A percentile compares a stretch with the other conserved stretches of the same genome.
Evolutionary conservation across 176 grass and related monocot species (phyloP).

Genomic region (Carex kokanica): DNA sequence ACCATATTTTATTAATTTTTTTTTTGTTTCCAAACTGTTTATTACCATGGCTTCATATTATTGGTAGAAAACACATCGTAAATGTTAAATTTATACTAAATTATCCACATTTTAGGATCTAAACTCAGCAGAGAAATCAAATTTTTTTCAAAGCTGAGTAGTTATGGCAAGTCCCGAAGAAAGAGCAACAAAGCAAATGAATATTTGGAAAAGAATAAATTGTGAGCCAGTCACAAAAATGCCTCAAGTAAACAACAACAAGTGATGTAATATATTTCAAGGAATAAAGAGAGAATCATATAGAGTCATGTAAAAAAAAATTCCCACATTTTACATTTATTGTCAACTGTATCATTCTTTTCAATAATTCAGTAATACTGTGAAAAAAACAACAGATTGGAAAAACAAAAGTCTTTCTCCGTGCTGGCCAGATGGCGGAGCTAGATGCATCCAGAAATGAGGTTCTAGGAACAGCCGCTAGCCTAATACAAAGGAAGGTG

Average conservation of each 20-base stretch:
- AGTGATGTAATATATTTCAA: neutral
- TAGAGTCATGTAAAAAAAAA: neutral
- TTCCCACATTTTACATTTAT: constrained; percentile 21
- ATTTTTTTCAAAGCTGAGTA: neutral
- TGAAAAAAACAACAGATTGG: constrained; percentile 52
- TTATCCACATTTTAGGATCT: neutral
- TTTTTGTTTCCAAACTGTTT: constrained; percentile 1
- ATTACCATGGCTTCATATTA: neutral
- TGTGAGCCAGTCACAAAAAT: neutral
- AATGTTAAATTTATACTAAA: neutral
- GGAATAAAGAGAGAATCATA: neutral
- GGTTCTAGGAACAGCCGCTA: constrained; percentile 79
- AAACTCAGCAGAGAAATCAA: neutral
- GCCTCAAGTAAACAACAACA: neutral
- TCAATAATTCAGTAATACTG: neutral
- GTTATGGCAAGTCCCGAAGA: neutral
- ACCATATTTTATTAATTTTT: neutral
- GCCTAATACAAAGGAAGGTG: constrained; percentile 87
- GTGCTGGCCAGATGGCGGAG: constrained; percentile 97
- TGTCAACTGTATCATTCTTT: constrained; percentile 30
- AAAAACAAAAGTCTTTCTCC: constrained; percentile 98
- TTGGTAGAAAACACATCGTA: neutral
- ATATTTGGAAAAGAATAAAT: neutral
- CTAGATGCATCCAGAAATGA: constrained; percentile 93
- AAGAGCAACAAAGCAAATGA: neutral